Evolutionary conservation across 2,329 filamentous ascomycete genomes (phyloP).

Genomic region (Aspergillus sp.): DNA sequence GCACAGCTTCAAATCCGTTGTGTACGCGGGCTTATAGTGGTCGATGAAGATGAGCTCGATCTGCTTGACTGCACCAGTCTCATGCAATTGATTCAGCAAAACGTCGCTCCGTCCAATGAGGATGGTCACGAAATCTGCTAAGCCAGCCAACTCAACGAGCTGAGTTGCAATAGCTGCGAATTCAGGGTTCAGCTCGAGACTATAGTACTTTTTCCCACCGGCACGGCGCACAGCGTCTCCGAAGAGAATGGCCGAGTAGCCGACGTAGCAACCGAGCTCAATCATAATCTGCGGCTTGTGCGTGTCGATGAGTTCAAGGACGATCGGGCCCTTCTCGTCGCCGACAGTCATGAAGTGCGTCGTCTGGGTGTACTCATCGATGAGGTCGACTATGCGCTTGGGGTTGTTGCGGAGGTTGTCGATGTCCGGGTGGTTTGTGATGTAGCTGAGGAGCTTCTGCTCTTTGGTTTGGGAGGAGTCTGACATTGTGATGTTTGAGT

Average conservation of each 20-base stretch:
- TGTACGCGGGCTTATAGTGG: slow-evolving; percentile 78
- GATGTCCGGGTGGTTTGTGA: neutral
- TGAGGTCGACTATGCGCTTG: slow-evolving; percentile 55
- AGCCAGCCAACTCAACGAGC: slow-evolving; percentile 73
- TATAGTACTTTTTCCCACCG: slow-evolving; percentile 70
- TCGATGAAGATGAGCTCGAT: slow-evolving; percentile 80
- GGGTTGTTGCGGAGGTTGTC: neutral
- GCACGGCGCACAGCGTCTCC: slow-evolving; percentile 66
- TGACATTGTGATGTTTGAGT: neutral
- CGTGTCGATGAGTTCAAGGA: slow-evolving; percentile 69
- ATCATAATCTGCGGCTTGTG: slow-evolving; percentile 72
- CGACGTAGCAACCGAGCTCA: slow-evolving; percentile 80
- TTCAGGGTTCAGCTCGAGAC: slow-evolving; percentile 73
- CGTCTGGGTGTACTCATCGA: slow-evolving; percentile 70
- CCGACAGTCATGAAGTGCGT: slow-evolving; percentile 84
- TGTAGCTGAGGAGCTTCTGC: neutral
- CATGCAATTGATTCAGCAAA: slow-evolving; percentile 65
- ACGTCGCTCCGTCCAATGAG: slow-evolving; percentile 70
- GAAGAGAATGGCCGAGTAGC: slow-evolving; percentile 80
- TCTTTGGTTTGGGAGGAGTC: neutral
- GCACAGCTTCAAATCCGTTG: slow-evolving; percentile 74
- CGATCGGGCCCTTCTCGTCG: slow-evolving; percentile 72
- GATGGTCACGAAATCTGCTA: slow-evolving; percentile 72
- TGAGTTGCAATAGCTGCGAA: slow-evolving; percentile 72
- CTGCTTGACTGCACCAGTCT: slow-evolving; percentile 56